Base-by-base conservation (phyloP, 2,329 filamentous ascomycete species). In the Diplodia seriata region DNA sequence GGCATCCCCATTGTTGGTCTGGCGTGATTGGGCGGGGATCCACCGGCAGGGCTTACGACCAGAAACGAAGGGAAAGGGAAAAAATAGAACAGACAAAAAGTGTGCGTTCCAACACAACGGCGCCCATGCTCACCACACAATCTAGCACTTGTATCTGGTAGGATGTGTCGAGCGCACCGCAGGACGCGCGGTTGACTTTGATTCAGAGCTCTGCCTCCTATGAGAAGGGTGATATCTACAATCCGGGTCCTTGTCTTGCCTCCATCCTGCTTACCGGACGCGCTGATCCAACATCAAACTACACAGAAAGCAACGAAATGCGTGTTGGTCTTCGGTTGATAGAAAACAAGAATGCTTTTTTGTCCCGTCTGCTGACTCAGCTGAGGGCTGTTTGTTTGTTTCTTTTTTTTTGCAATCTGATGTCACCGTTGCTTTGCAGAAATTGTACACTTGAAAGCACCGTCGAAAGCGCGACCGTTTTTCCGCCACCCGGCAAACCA, bases 391-490 rank as follows among this genome's bases (percentile, higher is more conserved):
- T 38, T 38, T 38, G 8, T 47, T 47, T 47, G 26, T 26, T n/a
- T 18, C 14, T 50, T 62, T 62, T 47, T 62, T 62, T 36, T 33
- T 43, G 57, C 57, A 62, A 62, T 62, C 57, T 62, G 43, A 50
- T 62, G n/a, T 50, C 43, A 62, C 40, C 50, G 40, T 62, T 62
- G 43, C 57, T 62, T 62, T 62, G 57, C 40, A 36, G 36, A 50
- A 62, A 23, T 62, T 62, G 57, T 62, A 62, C 57, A 62, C 57
- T 29, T 50, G 40, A 47, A 62, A 50, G 49, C 23, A 62, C 18
- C 4, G 40, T 49, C 18, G 29, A 61, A 62, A 62, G 57, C 40
- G 40, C 57, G 29, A 50, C 18, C 43, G 29, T 50, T 50, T 47
- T 62, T 33, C 57, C 57, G n/a, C n/a, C 43, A 14, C 29, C 57